Base-by-base conservation (phyloP, 1,284 basidiomycete species). In the Sutorius eximius region DNA sequence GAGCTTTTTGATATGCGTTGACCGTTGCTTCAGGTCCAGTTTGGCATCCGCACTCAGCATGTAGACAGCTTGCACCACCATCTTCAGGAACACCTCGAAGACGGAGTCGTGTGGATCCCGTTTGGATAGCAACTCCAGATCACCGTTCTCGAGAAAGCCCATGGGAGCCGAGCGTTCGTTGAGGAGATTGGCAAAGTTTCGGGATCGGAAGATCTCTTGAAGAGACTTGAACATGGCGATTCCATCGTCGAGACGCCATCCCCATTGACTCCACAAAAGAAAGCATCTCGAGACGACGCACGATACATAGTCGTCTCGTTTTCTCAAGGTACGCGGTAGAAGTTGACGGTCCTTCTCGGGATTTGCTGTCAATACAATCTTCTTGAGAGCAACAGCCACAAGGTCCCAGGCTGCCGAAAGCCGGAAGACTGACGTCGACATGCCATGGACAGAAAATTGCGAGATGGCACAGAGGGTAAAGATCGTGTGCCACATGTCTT, bases 1-100 rank as follows among this genome's bases (percentile, higher is more conserved):
- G 15, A 97, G 73, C 60, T 93, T 87, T 62, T 83, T 88, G 40
- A 88, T 73, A 49, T 81, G 75, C 42, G 77, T 70, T 30, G 66
- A 76, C 38, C 72, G 72, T 32, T 70, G 72, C 30, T 76, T 75
- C 45, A 71, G 65, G 24, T 69, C 63, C 40, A 64, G 54, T 43
- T 72, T 64, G 64, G 38, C 51, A 45, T 56, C 45, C 42, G 59
- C n/a, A 46, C 61, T 61, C 41, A 62, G 27, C 49, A 77, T 73
- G 27, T 73, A 67, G 3, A 77, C 80, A 0, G 86, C 82, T 37
- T 79, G 80, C 2, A 83, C 79, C 16, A 94, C 75, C 47, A 95
- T 77, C 67, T 93, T 92, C 45, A 97, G 75, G 65, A 94, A 93
- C 16, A 93, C 71, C 18, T 86, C 82, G 68, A 91, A 96, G 6